A percentile compares a stretch with the other conserved stretches of the same genome.
phyloP scores from a whole-genome alignment of 176 grass and related monocot genomes.

The Melocanna baccifera region DNA sequence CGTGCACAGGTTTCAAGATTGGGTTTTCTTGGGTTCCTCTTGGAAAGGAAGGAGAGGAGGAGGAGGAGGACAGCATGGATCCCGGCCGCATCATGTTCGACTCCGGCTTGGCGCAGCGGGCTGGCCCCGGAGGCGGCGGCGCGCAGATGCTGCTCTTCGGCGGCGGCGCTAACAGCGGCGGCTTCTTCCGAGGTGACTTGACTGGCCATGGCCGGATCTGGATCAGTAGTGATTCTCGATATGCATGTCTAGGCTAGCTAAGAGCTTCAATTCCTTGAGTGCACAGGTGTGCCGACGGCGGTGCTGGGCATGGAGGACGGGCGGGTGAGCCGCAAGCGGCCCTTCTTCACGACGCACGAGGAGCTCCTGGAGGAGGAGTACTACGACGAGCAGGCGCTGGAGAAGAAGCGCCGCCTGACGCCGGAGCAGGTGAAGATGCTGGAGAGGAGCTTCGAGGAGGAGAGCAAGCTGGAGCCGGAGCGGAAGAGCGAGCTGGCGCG shows the following conservation, averaged over 20 bases:
- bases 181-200: constrained; percentile 54
- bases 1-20: constrained; percentile 25
- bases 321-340: constrained; percentile 36
- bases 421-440: constrained; percentile 70
- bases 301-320: constrained; percentile 51
- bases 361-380: constrained; percentile 88
- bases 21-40: constrained; percentile 33
- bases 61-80: constrained; percentile 50
- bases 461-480: constrained; percentile 93
- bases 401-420: constrained; percentile 90
- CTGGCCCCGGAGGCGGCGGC: constrained; percentile 8
- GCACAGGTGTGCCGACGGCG: constrained; percentile 50
- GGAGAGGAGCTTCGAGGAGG: constrained; percentile 75
- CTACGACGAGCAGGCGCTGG: constrained; percentile 88
- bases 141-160: constrained; percentile 73
- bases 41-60: neutral
- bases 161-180: constrained; percentile 44
- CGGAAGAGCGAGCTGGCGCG: constrained; percentile 79
- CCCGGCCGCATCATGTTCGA: constrained; percentile 53
- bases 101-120: constrained; percentile 29
- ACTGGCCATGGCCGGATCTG: constrained; percentile 10
- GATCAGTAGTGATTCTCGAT: neutral
- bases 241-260: neutral
- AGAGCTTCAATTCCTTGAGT: neutral
- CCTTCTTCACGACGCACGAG: constrained; percentile 81